Conservation (phyloP, 2,329 filamentous ascomycete genomes). For the Plectosphaerella sp. region DNA sequence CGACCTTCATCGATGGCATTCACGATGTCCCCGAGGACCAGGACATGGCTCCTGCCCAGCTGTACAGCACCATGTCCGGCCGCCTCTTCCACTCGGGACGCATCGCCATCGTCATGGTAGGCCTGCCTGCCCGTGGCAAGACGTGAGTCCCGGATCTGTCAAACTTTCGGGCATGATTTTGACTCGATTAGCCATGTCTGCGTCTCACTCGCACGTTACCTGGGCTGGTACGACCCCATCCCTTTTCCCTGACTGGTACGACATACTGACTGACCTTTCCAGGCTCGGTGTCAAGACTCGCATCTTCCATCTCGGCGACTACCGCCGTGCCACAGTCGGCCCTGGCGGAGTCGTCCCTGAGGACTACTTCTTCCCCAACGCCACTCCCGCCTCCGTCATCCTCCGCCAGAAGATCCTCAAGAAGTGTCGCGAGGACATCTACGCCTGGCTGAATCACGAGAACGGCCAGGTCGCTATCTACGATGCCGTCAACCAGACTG, state of each 20-base stretch:
- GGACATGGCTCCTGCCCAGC: slow-evolving; percentile 86
- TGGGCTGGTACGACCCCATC: slow-evolving; percentile 64
- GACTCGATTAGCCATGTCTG: slow-evolving; percentile 69
- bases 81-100: slow-evolving; percentile 94
- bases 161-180: background rate
- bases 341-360: slow-evolving; percentile 81
- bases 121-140: slow-evolving; percentile 90
- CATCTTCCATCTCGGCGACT: slow-evolving; percentile 96
- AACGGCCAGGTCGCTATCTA: slow-evolving; percentile 98
- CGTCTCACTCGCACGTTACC: slow-evolving; percentile 88
- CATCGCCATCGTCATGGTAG: slow-evolving; percentile 96
- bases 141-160: slow-evolving; percentile 53
- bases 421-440: slow-evolving; percentile 95
- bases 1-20: slow-evolving; percentile 94
- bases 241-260: slow-evolving; percentile 3
- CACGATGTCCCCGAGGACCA: slow-evolving; percentile 82
- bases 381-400: slow-evolving; percentile 86
- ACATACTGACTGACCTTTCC: slow-evolving; percentile 8
- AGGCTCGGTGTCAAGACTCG: slow-evolving; percentile 96
- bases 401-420: slow-evolving; percentile 95
- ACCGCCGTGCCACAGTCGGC: slow-evolving; percentile 85
- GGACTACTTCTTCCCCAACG: slow-evolving; percentile 97
- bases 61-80: slow-evolving; percentile 97
- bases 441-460: slow-evolving; percentile 91
- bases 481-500: slow-evolving; percentile 92